Percentiles rank a stretch among this genome's conserved stretches.
Conservation (phyloP, 2,329 filamentous ascomycete species). For the Penicillium sclerotiorum region DNA sequence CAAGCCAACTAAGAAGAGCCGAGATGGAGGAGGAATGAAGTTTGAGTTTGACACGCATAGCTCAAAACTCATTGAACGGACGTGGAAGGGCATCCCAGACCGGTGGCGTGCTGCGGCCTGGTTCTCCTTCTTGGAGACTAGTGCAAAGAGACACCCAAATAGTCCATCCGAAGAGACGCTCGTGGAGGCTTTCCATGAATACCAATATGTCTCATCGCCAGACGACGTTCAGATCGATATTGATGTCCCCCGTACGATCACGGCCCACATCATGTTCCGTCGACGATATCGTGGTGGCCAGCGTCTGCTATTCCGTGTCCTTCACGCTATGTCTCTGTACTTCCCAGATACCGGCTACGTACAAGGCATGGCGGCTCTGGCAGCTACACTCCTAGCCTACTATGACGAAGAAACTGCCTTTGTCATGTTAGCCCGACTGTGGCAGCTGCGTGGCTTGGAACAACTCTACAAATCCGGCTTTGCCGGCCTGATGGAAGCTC, state of each 20-base stretch:
- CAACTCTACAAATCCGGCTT: slow-evolving; percentile 84
- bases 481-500: slow-evolving; percentile 78
- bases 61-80: slow-evolving; percentile 84
- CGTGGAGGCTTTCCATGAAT: slow-evolving; percentile 69
- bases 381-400: slow-evolving; percentile 90
- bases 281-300: slow-evolving; percentile 89
- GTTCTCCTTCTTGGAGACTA: slow-evolving; percentile 86
- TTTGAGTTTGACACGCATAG: slow-evolving; percentile 81
- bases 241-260: slow-evolving; percentile 93
- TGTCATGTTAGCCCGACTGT: slow-evolving; percentile 94
- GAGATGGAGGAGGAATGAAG: slow-evolving; percentile 62
- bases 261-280: slow-evolving; percentile 95
- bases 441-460: slow-evolving; percentile 84
- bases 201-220: slow-evolving; percentile 73
- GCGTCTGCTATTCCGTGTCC: slow-evolving; percentile 84
- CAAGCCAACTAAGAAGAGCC: slow-evolving; percentile 46
- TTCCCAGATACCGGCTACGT: slow-evolving; percentile 92
- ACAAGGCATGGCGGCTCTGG: slow-evolving; percentile 94
- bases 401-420: slow-evolving; percentile 95
- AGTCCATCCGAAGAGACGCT: slow-evolving; percentile 71
- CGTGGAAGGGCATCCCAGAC: slow-evolving; percentile 98
- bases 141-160: slow-evolving; percentile 66
- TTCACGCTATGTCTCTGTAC: slow-evolving; percentile 89
- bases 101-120: slow-evolving; percentile 91
- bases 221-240: slow-evolving; percentile 98